These are phyloP conservation scores for Kazachstania sp. DNA, from an alignment of 1,139 yeast genomes.

Conservation along the genomic window DNA sequence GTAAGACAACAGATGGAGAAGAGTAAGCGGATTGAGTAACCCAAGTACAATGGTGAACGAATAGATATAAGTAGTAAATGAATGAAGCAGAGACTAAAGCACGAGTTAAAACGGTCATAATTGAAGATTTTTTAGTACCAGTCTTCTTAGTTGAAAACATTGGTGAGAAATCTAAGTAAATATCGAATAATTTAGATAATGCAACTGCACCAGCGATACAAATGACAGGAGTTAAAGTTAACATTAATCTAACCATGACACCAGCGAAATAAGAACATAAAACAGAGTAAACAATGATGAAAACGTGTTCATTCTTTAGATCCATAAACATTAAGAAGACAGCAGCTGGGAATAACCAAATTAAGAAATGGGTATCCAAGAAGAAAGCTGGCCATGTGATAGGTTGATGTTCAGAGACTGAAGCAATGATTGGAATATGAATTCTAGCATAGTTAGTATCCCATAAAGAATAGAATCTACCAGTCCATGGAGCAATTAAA, in stretches of 20 bases:
- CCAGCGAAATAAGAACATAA: slow-evolving; percentile 97
- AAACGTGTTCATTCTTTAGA: slow-evolving; percentile 83
- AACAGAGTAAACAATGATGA: slow-evolving; percentile 81
- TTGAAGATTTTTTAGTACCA: not conserved
- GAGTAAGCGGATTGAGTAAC: slow-evolving; percentile 94
- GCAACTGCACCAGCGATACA: slow-evolving; percentile 91
- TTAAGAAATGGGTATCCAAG: slow-evolving; percentile 84
- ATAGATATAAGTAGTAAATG: slow-evolving; percentile 63
- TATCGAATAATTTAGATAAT: slow-evolving; percentile 72
- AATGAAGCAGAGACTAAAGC: slow-evolving; percentile 62
- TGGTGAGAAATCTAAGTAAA: slow-evolving; percentile 63
- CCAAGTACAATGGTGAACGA: slow-evolving; percentile 95
- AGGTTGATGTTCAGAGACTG: slow-evolving; percentile 99
- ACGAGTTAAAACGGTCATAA: slow-evolving; percentile 12
- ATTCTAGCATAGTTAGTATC: slow-evolving; percentile 96
- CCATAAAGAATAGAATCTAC: slow-evolving; percentile 97
- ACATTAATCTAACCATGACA: slow-evolving; percentile 97
- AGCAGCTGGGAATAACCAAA: slow-evolving; percentile 99
- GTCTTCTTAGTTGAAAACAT: slow-evolving; percentile 12
- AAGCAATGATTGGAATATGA: slow-evolving; percentile 97
- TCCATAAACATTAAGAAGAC: slow-evolving; percentile 86
- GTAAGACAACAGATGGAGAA: slow-evolving; percentile 94
- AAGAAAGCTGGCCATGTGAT: slow-evolving; percentile 99
- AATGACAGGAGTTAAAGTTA: slow-evolving; percentile 90
- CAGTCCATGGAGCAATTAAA: slow-evolving; percentile 98